Evolutionary conservation across 768 basidiomycete species (phyloP).

Genomic region (Termitomyces bulborhizus): DNA sequence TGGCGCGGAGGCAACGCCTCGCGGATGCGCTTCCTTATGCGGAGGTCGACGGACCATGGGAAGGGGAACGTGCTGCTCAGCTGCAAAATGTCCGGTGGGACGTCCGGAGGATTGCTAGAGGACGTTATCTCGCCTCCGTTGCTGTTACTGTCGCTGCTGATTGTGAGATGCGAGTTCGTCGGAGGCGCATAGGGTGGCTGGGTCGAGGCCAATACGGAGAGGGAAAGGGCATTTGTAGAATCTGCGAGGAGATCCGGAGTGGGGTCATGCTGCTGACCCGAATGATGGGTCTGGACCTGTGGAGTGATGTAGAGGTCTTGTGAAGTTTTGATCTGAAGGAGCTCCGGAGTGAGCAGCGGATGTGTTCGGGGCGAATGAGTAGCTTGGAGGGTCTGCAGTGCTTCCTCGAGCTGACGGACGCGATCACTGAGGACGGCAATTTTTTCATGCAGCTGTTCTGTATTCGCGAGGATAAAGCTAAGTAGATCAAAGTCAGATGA

Average conservation of each 20-base stretch:
- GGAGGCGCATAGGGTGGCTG: constrained; percentile 10
- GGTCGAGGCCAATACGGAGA: constrained; percentile 5
- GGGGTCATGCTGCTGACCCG: constrained; percentile 1
- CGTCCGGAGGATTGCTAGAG: constrained; percentile 25
- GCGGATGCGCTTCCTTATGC: constrained; percentile 57
- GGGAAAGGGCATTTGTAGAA: constrained; percentile 5
- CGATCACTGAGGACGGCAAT: constrained; percentile 56
- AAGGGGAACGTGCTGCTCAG: constrained; percentile 67
- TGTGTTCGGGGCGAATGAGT: constrained; percentile 36
- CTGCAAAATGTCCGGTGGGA: constrained; percentile 43
- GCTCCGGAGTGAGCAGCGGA: constrained; percentile 52
- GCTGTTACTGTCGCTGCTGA: not conserved
- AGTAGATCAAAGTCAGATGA: constrained; percentile 5
- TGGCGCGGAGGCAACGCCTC: constrained; percentile 53
- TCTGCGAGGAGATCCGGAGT: constrained; percentile 7
- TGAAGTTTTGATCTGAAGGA: constrained; percentile 58
- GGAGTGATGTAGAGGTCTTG: constrained; percentile 52
- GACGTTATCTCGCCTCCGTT: constrained; percentile 2
- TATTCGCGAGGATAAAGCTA: constrained; percentile 65
- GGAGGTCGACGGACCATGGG: constrained; percentile 59
- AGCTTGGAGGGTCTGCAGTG: constrained; percentile 39
- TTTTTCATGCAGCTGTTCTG: constrained; percentile 60
- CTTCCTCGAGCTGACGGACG: constrained; percentile 59
- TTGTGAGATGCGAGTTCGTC: not conserved
- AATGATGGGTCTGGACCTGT: constrained; percentile 8